These are phyloP conservation scores for Colletotrichum tofieldiae DNA, from an alignment of 2,329 filamentous ascomycete species.

Conservation along the genomic window DNA sequence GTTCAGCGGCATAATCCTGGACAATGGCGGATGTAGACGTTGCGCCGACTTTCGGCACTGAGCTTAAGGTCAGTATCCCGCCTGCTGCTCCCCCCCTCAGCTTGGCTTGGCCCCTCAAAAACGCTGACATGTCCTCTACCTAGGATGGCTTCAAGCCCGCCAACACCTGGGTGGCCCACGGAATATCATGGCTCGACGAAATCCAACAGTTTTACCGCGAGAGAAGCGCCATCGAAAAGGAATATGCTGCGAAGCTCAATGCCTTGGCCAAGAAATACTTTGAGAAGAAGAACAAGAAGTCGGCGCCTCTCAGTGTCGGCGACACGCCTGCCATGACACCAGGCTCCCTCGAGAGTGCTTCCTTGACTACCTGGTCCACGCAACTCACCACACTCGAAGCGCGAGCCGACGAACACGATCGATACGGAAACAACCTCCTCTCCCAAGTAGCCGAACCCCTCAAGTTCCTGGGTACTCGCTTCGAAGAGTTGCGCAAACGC, in stretches of 20 bases:
- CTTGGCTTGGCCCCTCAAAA: constrained; percentile 28
- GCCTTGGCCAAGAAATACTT: constrained; percentile 95
- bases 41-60: constrained; percentile 89
- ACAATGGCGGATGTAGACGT: constrained; percentile 86
- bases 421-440: constrained; percentile 84
- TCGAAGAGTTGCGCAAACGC: constrained; percentile 93
- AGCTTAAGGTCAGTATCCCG: constrained; percentile 82
- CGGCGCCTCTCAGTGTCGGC: constrained; percentile 89
- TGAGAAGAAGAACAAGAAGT: constrained; percentile 95
- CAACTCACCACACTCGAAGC: constrained; percentile 92
- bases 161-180: constrained; percentile 90
- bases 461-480: constrained; percentile 80
- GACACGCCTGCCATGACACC: constrained; percentile 94
- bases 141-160: constrained; percentile 98
- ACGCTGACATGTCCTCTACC: constrained; percentile 39
- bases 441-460: constrained; percentile 89
- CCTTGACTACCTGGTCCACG: constrained; percentile 96
- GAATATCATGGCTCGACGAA: constrained; percentile 96
- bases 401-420: constrained; percentile 90
- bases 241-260: constrained; percentile 91
- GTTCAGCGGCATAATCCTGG: constrained; percentile 20
- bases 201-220: constrained; percentile 98
- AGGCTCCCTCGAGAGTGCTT: constrained; percentile 95
- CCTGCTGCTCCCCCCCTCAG: constrained; percentile 5
- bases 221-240: constrained; percentile 93